Evolutionary conservation across 1,139 yeast species (phyloP), one percentile per base, ranked within the genome.

Genomic region (Zhuliangozyma blackwelliae): DNA sequence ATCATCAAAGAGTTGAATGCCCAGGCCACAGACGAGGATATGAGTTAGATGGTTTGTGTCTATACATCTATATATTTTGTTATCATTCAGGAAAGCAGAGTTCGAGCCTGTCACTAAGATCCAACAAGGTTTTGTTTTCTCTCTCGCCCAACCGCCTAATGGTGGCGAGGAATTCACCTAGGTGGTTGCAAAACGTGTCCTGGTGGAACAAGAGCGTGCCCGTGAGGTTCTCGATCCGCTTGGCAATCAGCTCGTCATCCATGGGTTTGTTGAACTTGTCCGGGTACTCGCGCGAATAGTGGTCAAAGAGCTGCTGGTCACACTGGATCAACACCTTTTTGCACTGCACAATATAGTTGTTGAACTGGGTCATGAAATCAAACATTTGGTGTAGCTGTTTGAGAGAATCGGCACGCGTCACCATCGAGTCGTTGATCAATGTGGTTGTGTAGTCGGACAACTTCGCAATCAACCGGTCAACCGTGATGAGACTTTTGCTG

Each of bases 1-100:
- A 85, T 90, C 38, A 92, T 92, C 43, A 79, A 78, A 49, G 72
- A 68, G 41, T 72, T 90, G 57, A 86, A 82, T 51, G 88, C 82
- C 51, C 86, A 82, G 58, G 82, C 76, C 48, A 72, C 74, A 30
- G 60, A 55, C 36, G 51, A 47, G 36, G 61, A 52, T 35, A 40
- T 38, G 33, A 41, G 44, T 30, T 42, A 43, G 37, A 13, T 11
- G 10, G n/a, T n/a, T n/a, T n/a, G n/a, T n/a, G n/a, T n/a, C n/a
- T 29, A 30, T 34, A 40, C 23, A 29, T n/a, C 32, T 36, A 29
- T 35, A 36, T 28, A 26, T 13, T 12, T 10, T 13, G 12, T n/a
- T 10, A 5, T 33, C 36, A 44, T 29, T 44, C 47, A n/a, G 47
- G 71, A 35, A 58, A 65, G 35, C 65, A 59, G 34, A 51, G 54